Evolutionary conservation across 352 stramenopile genomes (phyloP).

Genomic region (Phytophthora podocarpi): DNA sequence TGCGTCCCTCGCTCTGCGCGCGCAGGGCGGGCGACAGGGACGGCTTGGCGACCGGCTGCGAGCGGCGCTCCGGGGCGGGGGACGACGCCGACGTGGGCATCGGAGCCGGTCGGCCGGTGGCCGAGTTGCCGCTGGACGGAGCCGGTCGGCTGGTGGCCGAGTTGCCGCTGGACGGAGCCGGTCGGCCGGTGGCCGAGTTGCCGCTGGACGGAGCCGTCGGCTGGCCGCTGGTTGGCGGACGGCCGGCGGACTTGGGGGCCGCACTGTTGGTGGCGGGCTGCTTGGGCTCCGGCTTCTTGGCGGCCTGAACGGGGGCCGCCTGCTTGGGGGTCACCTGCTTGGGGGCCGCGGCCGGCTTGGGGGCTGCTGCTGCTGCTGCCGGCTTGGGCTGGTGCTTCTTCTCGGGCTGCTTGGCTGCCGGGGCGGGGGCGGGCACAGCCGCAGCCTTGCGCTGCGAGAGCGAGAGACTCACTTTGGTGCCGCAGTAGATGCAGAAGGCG

Average conservation of each 20-base stretch:
- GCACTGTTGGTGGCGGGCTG: conserved; percentile 15
- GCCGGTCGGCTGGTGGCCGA: conserved; percentile 4
- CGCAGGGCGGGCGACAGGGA: conserved; percentile 17
- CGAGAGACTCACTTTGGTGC: conserved; percentile 80
- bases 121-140: conserved; percentile 10
- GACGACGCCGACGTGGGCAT: conserved; percentile 28
- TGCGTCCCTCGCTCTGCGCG: conserved; percentile 35
- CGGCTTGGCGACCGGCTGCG: conserved; percentile 9
- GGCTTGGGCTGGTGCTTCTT: conserved; percentile 13
- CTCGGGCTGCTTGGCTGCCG: conserved; percentile 27
- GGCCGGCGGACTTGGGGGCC: conserved; percentile 26
- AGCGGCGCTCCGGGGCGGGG: conserved; percentile 29
- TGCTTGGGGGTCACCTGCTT: conserved; percentile 21
- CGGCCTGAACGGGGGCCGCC: conserved; percentile 1
- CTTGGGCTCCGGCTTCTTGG: conserved; percentile 15
- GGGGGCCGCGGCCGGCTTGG: conserved; percentile 6
- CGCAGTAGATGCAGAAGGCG: conserved; percentile 89
- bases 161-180: conserved; percentile 8
- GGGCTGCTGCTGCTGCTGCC: background rate
- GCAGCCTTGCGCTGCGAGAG: conserved; percentile 57
- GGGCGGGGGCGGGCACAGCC: background rate
- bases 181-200: conserved; percentile 8
- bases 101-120: conserved; percentile 16
- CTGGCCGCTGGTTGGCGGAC: conserved; percentile 36
- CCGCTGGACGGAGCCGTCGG: conserved; percentile 35